Percentiles rank a stretch among this genome's conserved stretches.
These are phyloP conservation scores for Blastomyces emzantsi DNA, from an alignment of 2,329 filamentous ascomycete species.

Conservation along the genomic window DNA sequence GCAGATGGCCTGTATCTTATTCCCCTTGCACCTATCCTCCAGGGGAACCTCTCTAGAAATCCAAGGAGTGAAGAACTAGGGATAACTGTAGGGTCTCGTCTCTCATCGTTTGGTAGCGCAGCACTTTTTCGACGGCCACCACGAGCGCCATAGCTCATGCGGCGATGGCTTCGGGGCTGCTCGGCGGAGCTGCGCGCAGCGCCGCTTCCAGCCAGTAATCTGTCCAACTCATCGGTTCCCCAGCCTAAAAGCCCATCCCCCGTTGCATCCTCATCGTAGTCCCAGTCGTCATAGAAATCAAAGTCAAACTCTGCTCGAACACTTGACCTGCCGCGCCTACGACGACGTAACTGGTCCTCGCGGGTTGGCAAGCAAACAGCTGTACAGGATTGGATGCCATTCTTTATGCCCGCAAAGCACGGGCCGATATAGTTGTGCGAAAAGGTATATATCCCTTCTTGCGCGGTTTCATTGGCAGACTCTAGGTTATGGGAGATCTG, in stretches of 20 bases:
- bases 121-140: constrained; percentile 51
- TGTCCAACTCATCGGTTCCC: constrained; percentile 78
- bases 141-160: constrained; percentile 79
- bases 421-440: constrained; percentile 77
- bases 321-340: constrained; percentile 50
- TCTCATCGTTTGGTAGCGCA: constrained; percentile 42
- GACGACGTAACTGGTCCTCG: constrained; percentile 63
- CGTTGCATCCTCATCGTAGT: constrained; percentile 46
- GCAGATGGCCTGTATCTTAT: constrained; percentile 84
- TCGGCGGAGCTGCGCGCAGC: constrained; percentile 34
- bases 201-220: constrained; percentile 59
- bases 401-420: constrained; percentile 60
- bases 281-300: constrained; percentile 98
- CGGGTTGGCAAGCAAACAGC: constrained; percentile 59
- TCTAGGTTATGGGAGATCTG: constrained; percentile 87
- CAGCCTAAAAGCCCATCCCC: constrained; percentile 60
- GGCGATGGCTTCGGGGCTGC: constrained; percentile 63
- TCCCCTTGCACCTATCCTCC: constrained; percentile 68
- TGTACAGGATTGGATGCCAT: constrained; percentile 60
- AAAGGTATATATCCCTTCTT: constrained; percentile 81
- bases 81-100: constrained; percentile 73
- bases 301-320: constrained; percentile 74
- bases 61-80: constrained; percentile 77
- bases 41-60: constrained; percentile 75
- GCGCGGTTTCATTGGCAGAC: constrained; percentile 81